A percentile compares a stretch with the other conserved stretches of the same genome.
Evolutionary conservation across 2,329 filamentous ascomycete genomes (phyloP).

Genomic region (Parafenestella ontariensis): DNA sequence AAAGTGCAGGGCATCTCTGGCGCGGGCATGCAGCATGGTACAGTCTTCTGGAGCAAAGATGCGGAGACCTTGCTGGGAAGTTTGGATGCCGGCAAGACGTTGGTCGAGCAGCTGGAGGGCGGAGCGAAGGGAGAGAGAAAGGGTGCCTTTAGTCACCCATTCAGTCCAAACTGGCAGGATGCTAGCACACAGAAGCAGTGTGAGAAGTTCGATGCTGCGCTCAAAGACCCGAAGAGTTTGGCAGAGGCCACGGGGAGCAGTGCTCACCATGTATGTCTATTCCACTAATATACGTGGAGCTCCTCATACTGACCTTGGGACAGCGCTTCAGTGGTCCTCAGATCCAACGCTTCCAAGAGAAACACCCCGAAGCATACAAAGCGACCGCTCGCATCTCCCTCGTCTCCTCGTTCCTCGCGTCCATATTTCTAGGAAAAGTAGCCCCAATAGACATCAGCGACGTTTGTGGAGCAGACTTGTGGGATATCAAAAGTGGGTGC

Average conservation of each 20-base stretch:
- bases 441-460: conserved; percentile 94
- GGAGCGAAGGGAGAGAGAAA: conserved; percentile 48
- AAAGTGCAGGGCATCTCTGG: conserved; percentile 84
- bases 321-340: conserved; percentile 97
- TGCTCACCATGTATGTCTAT: conserved; percentile 86
- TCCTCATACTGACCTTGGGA: conserved; percentile 13
- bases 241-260: conserved; percentile 87
- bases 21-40: conserved; percentile 96
- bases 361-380: conserved; percentile 80
- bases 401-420: conserved; percentile 94
- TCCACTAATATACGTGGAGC: not conserved
- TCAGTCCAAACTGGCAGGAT: conserved; percentile 97
- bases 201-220: conserved; percentile 78
- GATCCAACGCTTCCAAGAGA: conserved; percentile 84
- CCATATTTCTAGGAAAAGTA: conserved; percentile 81
- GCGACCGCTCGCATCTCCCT: conserved; percentile 86
- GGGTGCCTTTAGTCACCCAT: conserved; percentile 79
- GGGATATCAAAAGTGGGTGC: conserved; percentile 78
- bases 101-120: conserved; percentile 73
- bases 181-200: conserved; percentile 92
- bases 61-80: conserved; percentile 69
- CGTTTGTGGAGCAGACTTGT: conserved; percentile 95
- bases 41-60: conserved; percentile 84
- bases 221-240: conserved; percentile 72
- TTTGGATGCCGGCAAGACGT: conserved; percentile 65